Evolutionary conservation across 768 basidiomycete species (phyloP), one percentile per base, ranked within the genome.

Genomic region (Termitomyces titanicus): DNA sequence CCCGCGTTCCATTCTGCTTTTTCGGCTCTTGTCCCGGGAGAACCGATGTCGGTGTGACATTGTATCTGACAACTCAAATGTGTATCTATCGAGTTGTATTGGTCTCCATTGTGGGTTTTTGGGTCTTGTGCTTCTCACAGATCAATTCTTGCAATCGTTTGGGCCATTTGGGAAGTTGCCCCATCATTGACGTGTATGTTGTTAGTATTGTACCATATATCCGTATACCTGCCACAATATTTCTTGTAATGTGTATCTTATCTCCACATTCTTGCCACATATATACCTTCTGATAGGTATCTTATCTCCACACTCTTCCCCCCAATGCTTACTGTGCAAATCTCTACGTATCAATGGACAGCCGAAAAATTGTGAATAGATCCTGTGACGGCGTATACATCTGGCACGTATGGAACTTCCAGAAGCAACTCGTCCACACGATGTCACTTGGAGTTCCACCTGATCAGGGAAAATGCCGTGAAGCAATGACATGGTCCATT

Each of bases 1-100:
- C 73, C 73, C 17, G 73, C 67, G 6, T 71, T 72, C 49, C 55
- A 63, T 57, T 27, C 51, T 3, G 47, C 57, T 25, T 33, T 48
- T 40, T 42, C 44, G 29, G 31, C 29, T 7, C 18, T 11, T 3
- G 27, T 42, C 17, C 38, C 27, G 29, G 55, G 43, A 18, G 53
- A 50, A 22, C 29, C 38, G 29, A 58, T 37, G 37, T 42, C 38
- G 1, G 25, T 39, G 34, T 55, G 33, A 55, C 17, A 34, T 18
- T 7, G n/a, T n/a, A 24, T 31, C 7, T 4, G 10, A 18, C 2
- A 22, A 13, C 10, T 12, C 31, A 18, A 33, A 29, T 18, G 20
- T 31, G 18, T 15, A 13, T 39, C 38, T 15, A 13, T 39, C 38
- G 9, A 15, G 18, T n/a, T 22, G 27, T 15, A 20, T 13, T 20